These are phyloP conservation scores for Leccinum obscurum DNA, from an alignment of 768 basidiomycete genomes.

Conservation along the genomic window DNA sequence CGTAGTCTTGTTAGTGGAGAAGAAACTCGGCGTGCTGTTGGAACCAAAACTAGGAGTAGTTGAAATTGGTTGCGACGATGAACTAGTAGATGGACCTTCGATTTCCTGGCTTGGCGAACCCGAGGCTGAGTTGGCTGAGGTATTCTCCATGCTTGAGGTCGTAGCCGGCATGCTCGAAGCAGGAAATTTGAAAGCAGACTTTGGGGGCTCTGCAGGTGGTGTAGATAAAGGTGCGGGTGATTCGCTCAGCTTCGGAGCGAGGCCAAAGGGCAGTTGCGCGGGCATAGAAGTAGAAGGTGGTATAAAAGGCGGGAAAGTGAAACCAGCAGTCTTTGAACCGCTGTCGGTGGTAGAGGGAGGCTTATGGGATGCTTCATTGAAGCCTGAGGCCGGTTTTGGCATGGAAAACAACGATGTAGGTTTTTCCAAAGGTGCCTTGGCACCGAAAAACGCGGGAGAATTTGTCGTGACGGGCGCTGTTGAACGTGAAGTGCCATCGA, in stretches of 20 bases:
- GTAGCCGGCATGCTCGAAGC: constrained; percentile 7
- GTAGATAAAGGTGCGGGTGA: constrained; percentile 11
- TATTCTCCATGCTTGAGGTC: constrained; percentile 13
- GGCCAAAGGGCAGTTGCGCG: constrained; percentile 13
- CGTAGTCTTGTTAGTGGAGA: constrained; percentile 19
- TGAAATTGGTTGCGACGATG: constrained; percentile 13
- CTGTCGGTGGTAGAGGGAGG: constrained; percentile 16
- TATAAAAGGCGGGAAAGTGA: constrained; percentile 28
- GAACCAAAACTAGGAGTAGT: constrained; percentile 18
- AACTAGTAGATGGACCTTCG: constrained; percentile 6
- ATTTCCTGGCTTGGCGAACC: constrained; percentile 14
- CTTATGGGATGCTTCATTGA: constrained; percentile 17
- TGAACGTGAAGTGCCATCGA: constrained; percentile 38
- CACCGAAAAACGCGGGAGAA: constrained; percentile 13
- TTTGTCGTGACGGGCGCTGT: constrained; percentile 11
- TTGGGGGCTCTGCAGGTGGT: constrained; percentile 22
- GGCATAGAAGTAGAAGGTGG: constrained; percentile 19
- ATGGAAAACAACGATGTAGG: constrained; percentile 21
- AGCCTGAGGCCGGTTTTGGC: constrained; percentile 35
- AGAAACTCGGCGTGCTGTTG: constrained; percentile 23
- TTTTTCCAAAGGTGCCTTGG: constrained; percentile 19
- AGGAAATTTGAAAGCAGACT: constrained; percentile 32
- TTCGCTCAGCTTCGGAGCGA: constrained; percentile 23
- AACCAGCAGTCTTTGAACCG: constrained; percentile 21
- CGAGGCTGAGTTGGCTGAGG: constrained; percentile 5